Evolutionary conservation across 306 rosid genomes (phyloP), one percentile per base, ranked within the genome.

Genomic region (Vigna unguiculata): DNA sequence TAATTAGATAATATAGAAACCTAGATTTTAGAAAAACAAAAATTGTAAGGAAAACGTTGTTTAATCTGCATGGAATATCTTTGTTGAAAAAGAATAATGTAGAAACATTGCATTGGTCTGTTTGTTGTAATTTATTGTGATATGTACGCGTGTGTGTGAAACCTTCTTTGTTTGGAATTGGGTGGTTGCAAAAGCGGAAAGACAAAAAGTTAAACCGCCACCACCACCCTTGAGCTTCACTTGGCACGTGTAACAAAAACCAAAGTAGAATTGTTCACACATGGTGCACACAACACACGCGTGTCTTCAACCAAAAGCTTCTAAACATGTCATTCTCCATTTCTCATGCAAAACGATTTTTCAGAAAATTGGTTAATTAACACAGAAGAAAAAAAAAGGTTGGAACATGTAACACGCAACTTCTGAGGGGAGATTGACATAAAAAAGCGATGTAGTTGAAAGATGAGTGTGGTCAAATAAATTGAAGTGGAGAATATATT

Each of bases 211-310:
- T 45, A 24, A 45, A 24, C 21, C 30, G 58, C 78, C 69, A 8
- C 43, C 43, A 8, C 43, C 45, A 67, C 67, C 66, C 43, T 2
- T 54, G 16, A 4, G 43, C 24, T 24, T 21, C 6, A 2, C 25
- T 7, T 20, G 72, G 48, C 61, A 58, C 81, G 81, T 58, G 76
- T 32, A 32, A 19, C 62, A 69, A 60, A 17, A 57, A 17, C n/a
- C 49, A 43, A 68, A 17, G 15, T 43, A 14, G 14, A 7, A 64
- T 38, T 24, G 48, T 76, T 60, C 41, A 14, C 41, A 15, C 66
- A 9, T 15, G 28, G 45, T 62, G 71, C 62, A 65, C 5, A 6
- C 34, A 6, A 52, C 67, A 8, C 46, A 65, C 45, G 57, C 2
- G 52, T 65, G 15, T 76, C 74, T 53, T 22, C n/a, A n/a, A 40